These are phyloP conservation scores for Trichoderma guizhouense DNA, from an alignment of 2,329 filamentous ascomycete genomes.

Conservation along the genomic window DNA sequence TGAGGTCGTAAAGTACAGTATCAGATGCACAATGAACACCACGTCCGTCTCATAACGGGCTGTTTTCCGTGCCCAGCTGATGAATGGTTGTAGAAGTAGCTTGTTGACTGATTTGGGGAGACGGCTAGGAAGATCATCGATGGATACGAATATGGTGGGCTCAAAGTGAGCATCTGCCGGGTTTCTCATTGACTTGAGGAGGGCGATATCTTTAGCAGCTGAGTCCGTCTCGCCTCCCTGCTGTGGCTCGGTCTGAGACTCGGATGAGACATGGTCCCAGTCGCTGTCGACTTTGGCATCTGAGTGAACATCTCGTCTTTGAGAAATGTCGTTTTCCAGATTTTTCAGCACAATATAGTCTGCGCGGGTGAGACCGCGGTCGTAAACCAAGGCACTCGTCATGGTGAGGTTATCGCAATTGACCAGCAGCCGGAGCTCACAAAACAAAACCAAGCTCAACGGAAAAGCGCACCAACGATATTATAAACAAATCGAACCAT, in stretches of 20 bases:
- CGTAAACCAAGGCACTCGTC: conserved; percentile 33
- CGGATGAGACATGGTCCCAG: conserved; percentile 4
- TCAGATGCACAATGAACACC: conserved; percentile 72
- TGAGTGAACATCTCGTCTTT: background rate
- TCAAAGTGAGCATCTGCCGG: conserved; percentile 41
- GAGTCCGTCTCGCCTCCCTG: background rate
- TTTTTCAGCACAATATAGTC: conserved; percentile 41
- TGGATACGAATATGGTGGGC: conserved; percentile 43
- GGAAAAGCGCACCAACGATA: background rate
- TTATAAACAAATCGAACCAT: conserved; percentile 5
- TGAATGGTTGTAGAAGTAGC: conserved; percentile 58
- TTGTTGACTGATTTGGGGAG: conserved; percentile 41
- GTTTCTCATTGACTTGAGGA: conserved; percentile 42
- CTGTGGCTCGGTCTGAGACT: background rate
- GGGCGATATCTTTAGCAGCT: conserved; percentile 26
- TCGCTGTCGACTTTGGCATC: background rate
- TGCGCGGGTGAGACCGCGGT: conserved; percentile 39
- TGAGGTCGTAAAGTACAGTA: conserved; percentile 67
- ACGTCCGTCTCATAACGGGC: conserved; percentile 69
- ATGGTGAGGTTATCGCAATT: conserved; percentile 19
- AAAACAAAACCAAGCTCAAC: background rate
- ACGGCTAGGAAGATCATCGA: conserved; percentile 39
- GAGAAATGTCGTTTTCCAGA: conserved; percentile 37
- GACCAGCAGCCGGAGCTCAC: background rate
- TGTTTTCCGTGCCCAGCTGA: conserved; percentile 50